A percentile compares a stretch with the other conserved stretches of the same genome.
Evolutionary conservation across 257 asterid species (phyloP).

Genomic region (Rubia yunnanensis): DNA sequence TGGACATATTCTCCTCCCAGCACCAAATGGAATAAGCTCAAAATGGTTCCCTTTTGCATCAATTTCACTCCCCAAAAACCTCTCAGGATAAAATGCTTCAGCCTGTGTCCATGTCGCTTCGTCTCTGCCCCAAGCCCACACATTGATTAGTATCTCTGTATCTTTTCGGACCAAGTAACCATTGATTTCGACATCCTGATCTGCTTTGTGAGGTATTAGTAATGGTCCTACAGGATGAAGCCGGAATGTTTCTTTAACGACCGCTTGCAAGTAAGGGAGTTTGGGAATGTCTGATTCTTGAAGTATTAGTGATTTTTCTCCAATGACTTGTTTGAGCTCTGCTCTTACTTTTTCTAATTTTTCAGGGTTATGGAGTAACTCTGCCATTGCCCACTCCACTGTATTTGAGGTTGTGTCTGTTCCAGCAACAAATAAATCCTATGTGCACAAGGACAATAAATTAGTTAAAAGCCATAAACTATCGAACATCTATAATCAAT

Average conservation of each 20-base stretch:
- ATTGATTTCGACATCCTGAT: conserved; percentile 12
- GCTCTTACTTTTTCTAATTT: conserved; percentile 4
- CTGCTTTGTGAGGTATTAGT: conserved; percentile 19
- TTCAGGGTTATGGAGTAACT: conserved; percentile 16
- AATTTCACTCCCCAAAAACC: conserved; percentile 19
- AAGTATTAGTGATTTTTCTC: background rate
- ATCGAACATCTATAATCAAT: no score
- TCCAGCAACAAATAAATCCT: conserved; percentile 24
- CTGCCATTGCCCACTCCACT: conserved; percentile 30
- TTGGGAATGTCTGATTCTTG: background rate
- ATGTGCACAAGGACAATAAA: no score
- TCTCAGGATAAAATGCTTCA: conserved; percentile 23
- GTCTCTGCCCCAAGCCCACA: conserved; percentile 38
- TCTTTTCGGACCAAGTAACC: conserved; percentile 23
- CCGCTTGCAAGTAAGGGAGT: conserved; percentile 18
- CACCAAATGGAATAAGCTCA: conserved; percentile 33
- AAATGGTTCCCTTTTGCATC: conserved; percentile 26
- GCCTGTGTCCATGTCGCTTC: conserved; percentile 17
- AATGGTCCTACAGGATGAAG: conserved; percentile 32
- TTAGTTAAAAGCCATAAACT: no score
- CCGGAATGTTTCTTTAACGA: conserved; percentile 31
- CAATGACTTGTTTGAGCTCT: conserved; percentile 9
- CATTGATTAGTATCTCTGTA: conserved; percentile 24
- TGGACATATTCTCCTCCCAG: conserved; percentile 31
- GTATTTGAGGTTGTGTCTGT: conserved; percentile 21